Percentiles rank a stretch among this genome's conserved stretches.
Evolutionary conservation across 441 rosid genomes (phyloP).

Genomic region (Populus hybrid): DNA sequence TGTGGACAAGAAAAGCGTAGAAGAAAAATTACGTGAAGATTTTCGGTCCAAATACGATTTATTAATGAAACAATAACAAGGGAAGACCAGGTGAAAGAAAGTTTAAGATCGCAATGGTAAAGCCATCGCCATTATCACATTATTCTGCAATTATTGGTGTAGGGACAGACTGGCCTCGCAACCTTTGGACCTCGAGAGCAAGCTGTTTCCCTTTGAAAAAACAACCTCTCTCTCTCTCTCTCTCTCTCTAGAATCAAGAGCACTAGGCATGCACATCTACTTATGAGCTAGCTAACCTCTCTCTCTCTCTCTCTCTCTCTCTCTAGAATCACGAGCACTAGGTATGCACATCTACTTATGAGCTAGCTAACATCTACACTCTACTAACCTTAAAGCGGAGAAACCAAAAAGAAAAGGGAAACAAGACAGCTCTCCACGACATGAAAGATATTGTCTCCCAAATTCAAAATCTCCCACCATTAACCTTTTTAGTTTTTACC

Average conservation of each 20-base stretch:
- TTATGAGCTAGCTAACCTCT: not conserved
- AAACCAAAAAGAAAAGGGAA: constrained; percentile 12
- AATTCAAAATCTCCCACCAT: constrained; percentile 30
- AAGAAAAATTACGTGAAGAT: constrained; percentile 18
- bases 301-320: not conserved
- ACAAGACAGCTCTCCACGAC: constrained; percentile 40
- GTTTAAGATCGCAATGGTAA: not conserved
- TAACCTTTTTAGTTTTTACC: constrained; percentile 10
- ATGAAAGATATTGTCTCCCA: constrained; percentile 50
- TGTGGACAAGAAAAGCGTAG: constrained; percentile 22
- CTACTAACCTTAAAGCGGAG: constrained; percentile 39
- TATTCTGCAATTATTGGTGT: constrained; percentile 60
- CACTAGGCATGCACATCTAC: constrained; percentile 29
- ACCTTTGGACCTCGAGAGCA: constrained; percentile 46
- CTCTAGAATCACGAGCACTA: constrained; percentile 24
- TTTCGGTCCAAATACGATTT: constrained; percentile 26
- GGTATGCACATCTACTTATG: constrained; percentile 28
- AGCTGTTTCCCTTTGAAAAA: constrained; percentile 62
- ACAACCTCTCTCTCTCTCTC: not conserved
- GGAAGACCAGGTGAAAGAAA: constrained; percentile 38
- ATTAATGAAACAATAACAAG: constrained; percentile 13
- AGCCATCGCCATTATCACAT: constrained; percentile 34
- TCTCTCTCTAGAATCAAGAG: constrained; percentile 20
- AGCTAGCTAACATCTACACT: not conserved
- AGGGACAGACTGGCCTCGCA: constrained; percentile 45